Evolutionary conservation across 2,329 filamentous ascomycete genomes (phyloP).

Genomic region (Aspergillus fumigatus): DNA sequence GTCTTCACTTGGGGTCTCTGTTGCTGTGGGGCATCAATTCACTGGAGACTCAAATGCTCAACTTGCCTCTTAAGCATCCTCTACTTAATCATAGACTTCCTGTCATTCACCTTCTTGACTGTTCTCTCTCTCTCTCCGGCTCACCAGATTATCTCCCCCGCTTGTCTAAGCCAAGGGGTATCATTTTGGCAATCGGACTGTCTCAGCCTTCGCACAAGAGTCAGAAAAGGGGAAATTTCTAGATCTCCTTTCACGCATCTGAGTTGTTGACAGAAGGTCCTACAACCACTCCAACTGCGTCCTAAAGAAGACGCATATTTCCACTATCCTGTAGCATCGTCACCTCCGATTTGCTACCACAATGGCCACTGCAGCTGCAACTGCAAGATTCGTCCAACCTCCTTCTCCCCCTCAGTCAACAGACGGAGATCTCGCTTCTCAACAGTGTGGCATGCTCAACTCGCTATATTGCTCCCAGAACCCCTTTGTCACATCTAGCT

Average conservation of each 20-base stretch:
- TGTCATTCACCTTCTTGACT: not conserved
- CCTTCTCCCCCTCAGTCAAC: constrained; percentile 29
- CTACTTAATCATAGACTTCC: not conserved
- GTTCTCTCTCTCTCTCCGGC: not conserved
- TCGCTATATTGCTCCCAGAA: constrained; percentile 9
- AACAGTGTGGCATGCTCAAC: constrained; percentile 13
- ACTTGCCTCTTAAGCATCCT: not conserved
- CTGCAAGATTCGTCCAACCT: constrained; percentile 16
- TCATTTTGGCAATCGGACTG: not conserved
- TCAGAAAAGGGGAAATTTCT: not conserved
- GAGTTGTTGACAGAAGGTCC: not conserved
- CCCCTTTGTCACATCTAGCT: constrained; percentile 1
- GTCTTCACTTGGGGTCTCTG: not conserved
- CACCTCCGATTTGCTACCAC: not conserved
- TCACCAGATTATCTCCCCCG: not conserved
- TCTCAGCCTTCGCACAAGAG: not conserved
- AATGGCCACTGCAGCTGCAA: constrained; percentile 7
- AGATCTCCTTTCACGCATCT: not conserved
- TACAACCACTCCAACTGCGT: not conserved
- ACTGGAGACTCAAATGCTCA: not conserved
- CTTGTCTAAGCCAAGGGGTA: not conserved
- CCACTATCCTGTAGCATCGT: not conserved
- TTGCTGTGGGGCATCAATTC: not conserved
- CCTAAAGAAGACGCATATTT: not conserved
- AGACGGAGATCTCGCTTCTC: constrained; percentile 17